A percentile compares a stretch with the other conserved stretches of the same genome.
phyloP scores from a whole-genome alignment of 805 yeast genomes.

The Zygotorulaspora danielsina region DNA sequence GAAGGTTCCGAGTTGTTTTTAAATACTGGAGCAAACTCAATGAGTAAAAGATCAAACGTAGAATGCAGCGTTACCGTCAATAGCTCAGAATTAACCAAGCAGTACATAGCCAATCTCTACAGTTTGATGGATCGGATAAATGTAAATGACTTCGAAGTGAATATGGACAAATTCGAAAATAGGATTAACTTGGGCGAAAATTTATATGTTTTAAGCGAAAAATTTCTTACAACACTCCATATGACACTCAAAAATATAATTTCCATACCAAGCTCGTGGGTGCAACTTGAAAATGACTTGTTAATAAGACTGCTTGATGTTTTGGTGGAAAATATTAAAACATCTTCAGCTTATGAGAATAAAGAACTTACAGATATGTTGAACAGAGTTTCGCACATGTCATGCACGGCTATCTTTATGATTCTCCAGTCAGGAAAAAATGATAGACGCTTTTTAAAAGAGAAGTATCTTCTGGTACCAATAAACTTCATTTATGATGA shows the following conservation, averaged over 20 bases:
- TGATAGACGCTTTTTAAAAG: constrained; percentile 46
- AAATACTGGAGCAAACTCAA: not conserved
- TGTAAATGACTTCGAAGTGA: constrained; percentile 2
- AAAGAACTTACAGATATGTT: constrained; percentile 6
- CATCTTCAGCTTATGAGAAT: constrained; percentile 7
- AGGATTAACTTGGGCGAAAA: constrained; percentile 18
- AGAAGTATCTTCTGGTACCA: constrained; percentile 41
- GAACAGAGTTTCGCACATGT: constrained; percentile 32
- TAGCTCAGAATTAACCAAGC: constrained; percentile 19
- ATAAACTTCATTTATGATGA: constrained; percentile 39
- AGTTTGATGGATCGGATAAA: constrained; percentile 14
- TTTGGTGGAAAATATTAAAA: constrained; percentile 20
- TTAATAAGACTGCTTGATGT: constrained; percentile 19
- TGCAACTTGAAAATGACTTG: constrained; percentile 8
- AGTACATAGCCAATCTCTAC: constrained; percentile 23
- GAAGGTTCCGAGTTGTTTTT: not conserved
- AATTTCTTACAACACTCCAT: constrained; percentile 16
- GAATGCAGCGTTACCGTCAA: constrained; percentile 24
- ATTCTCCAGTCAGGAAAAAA: constrained; percentile 40
- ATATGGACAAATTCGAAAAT: constrained; percentile 15
- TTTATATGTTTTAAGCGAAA: constrained; percentile 16
- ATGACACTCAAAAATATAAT: constrained; percentile 20
- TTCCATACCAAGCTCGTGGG: constrained; percentile 12
- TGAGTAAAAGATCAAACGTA: constrained; percentile 18
- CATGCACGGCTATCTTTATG: constrained; percentile 39